phyloP scores from a whole-genome alignment of 1,284 basidiomycete genomes.

The Cryptococcus neoformans region DNA sequence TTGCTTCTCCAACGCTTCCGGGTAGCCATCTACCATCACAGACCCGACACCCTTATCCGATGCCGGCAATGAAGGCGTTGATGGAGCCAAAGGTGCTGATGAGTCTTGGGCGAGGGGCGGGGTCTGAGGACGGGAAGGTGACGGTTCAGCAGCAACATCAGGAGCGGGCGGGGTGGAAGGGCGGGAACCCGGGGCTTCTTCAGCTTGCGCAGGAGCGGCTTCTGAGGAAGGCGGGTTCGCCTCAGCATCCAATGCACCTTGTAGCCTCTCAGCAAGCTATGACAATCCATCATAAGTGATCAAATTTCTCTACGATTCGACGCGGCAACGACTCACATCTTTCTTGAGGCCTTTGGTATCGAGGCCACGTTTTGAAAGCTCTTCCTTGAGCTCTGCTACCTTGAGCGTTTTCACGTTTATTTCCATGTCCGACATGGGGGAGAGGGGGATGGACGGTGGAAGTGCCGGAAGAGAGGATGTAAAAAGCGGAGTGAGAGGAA shows the following conservation, averaged over 20 bases:
- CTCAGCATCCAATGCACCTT: constrained; percentile 9
- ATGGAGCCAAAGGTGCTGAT: background rate
- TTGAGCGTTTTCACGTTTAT: constrained; percentile 28
- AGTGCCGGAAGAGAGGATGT: background rate
- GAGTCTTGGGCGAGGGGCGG: background rate
- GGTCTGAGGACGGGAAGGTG: background rate
- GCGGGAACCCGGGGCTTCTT: background rate
- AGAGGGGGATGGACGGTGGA: background rate
- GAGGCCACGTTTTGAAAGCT: constrained; percentile 42
- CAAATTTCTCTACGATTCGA: background rate
- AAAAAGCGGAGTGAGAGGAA: background rate
- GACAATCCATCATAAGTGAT: background rate
- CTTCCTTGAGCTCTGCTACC: constrained; percentile 46
- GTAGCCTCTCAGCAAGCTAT: constrained; percentile 40
- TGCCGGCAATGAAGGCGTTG: background rate
- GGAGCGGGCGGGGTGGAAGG: background rate
- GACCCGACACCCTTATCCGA: constrained; percentile 6
- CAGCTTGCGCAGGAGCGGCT: background rate
- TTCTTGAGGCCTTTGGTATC: constrained; percentile 43
- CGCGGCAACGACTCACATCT: constrained; percentile 30
- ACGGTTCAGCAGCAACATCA: too few relatives aligned
- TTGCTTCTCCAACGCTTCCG: background rate
- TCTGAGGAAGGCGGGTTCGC: background rate
- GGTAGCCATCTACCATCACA: constrained; percentile 8
- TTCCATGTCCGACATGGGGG: background rate